These are phyloP conservation scores for Podospora pseudoanserina DNA, from an alignment of 495 filamentous ascomycete species.

Conservation along the genomic window DNA sequence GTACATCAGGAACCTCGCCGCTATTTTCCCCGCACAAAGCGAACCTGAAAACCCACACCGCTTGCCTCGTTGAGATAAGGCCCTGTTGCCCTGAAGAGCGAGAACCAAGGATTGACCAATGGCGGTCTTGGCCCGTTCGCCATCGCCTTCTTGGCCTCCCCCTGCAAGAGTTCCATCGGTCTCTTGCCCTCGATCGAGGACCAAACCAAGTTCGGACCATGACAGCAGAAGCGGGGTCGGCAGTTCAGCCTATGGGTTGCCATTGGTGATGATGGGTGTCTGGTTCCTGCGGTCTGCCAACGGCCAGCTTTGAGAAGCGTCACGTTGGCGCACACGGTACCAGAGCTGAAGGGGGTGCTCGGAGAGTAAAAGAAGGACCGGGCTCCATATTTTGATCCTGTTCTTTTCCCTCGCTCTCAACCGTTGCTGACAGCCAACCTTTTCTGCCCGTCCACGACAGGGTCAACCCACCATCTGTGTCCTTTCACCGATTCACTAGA, in stretches of 20 bases:
- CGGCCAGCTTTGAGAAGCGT: neutral
- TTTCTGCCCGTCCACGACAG: neutral
- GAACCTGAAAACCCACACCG: neutral
- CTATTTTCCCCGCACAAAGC: neutral
- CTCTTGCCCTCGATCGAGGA: neutral
- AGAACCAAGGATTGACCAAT: neutral
- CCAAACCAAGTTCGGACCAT: neutral
- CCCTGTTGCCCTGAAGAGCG: neutral
- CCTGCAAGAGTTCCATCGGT: neutral
- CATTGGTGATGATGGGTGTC: slow-evolving; percentile 8
- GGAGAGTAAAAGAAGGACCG: neutral
- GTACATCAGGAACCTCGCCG: too few species aligned
- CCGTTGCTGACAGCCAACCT: neutral
- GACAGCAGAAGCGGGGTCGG: slow-evolving; percentile 10
- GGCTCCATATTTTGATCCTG: neutral
- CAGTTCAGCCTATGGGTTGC: slow-evolving; percentile 21
- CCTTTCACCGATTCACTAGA: neutral
- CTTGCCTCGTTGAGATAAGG: neutral
- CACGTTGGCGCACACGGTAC: neutral
- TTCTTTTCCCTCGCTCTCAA: neutral
- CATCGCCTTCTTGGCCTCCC: neutral
- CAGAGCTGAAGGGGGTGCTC: neutral
- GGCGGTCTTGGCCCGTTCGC: neutral
- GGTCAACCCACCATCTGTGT: too few species aligned
- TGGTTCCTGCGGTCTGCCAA: neutral